Conservation (phyloP, 768 basidiomycete genomes). For the button mushroom (Agaricus bisporus) region DNA sequence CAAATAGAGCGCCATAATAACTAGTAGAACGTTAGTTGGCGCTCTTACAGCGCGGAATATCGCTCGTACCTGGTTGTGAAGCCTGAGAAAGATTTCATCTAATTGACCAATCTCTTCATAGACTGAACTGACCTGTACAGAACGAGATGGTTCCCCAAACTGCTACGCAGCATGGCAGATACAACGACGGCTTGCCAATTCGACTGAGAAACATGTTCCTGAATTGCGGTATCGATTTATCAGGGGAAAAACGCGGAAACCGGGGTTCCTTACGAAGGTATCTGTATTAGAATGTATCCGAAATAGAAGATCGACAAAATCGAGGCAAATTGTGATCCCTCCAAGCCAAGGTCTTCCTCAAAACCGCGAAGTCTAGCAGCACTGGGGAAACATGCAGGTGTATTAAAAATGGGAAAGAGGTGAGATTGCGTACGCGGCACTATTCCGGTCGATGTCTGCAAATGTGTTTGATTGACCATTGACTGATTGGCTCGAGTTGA, state of each 20-base stretch:
- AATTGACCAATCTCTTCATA: neutral
- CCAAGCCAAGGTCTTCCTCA: conserved; percentile 51
- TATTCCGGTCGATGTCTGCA: conserved; percentile 69
- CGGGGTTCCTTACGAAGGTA: conserved; percentile 47
- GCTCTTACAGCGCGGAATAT: neutral
- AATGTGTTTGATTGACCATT: neutral
- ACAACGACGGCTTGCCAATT: conserved; percentile 57
- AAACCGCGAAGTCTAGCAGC: conserved; percentile 65
- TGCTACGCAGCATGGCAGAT: conserved; percentile 56
- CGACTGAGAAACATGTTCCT: conserved; percentile 69
- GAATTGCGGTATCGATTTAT: neutral
- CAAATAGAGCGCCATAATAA: conserved; percentile 58
- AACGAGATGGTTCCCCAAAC: conserved; percentile 58
- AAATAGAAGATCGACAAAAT: conserved; percentile 58
- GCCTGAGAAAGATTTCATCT: conserved; percentile 19
- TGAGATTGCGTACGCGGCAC: conserved; percentile 41
- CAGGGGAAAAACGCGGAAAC: neutral
- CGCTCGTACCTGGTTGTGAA: conserved; percentile 31
- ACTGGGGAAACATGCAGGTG: conserved; percentile 21
- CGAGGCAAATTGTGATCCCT: conserved; percentile 56
- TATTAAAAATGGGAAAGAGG: neutral
- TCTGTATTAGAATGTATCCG: conserved; percentile 68
- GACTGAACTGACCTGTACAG: conserved; percentile 34
- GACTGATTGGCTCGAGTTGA: neutral
- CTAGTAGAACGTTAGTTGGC: conserved; percentile 22